Base-by-base conservation (phyloP, 164 flowering plant species). In the Vitis rupestris region DNA sequence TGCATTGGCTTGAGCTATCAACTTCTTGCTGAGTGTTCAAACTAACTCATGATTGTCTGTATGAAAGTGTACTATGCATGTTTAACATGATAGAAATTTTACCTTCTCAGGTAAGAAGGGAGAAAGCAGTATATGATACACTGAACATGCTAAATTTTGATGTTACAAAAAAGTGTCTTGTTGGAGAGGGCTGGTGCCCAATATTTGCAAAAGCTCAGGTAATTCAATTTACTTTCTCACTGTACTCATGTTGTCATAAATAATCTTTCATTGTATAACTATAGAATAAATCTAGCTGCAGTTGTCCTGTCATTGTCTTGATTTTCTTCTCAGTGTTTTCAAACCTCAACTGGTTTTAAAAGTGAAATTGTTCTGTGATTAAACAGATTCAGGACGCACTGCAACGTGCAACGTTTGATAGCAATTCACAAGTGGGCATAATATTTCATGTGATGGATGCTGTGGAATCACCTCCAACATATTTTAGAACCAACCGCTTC, bases 111-210 rank as follows among this genome's bases (percentile, higher is more conserved):
- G 99, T 95, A 66, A 87, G 83, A 82, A 89, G 88, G 78, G 97
- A 95, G 83, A 95, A 95, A 66, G 94, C 98, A 74, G 92, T 95
- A 4, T 95, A 90, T 83, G 98, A 95, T 78, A 87, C 93, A 9
- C 66, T 95, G 75, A 95, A 90, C 80, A 91, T 95, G 99, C 89
- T 91, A 59, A 93, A 93, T 68, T 91, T 95, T 76, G 99, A 95
- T 84, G 99, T 95, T 55, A 95, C 99, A 10, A 95, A 93, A 74
- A 95, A 95, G 72, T 95, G 99, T 78, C 93, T 95, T 65, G 97
- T 95, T 74, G 99, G 98, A 70, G 98, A 93, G 78, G 99, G 97
- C 17, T 95, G 99, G 99, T 95, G 98, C 70, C 99, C 99, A 3
- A 74, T 85, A 68, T 89, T 87, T 84, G 94, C 98, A 30, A 93